Evolutionary conservation across 345 rosid species (phyloP).

Genomic region (Lenwebbia sp.): DNA sequence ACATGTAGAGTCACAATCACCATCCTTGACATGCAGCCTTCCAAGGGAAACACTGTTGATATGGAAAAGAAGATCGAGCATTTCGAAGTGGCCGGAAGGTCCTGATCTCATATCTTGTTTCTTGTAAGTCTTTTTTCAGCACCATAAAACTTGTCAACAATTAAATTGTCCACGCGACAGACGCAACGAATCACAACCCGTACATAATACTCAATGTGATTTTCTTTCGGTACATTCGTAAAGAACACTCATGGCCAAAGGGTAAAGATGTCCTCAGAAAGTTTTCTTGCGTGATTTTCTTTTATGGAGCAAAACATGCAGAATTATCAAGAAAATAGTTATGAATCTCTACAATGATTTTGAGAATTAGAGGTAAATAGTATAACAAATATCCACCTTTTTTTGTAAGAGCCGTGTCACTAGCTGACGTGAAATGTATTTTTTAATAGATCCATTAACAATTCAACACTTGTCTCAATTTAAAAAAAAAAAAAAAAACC

Average conservation of each 20-base stretch:
- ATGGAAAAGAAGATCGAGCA: constrained; percentile 59
- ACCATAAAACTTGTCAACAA: background rate
- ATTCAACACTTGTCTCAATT: background rate
- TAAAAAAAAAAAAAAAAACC: no score
- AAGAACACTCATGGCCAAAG: no score
- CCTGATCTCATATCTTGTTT: background rate
- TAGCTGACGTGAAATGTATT: background rate
- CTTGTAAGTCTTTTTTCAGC: background rate
- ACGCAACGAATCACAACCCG: no score
- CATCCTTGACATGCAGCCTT: constrained; percentile 20
- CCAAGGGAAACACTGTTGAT: constrained; percentile 27
- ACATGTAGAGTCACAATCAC: background rate
- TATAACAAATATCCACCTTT: no score
- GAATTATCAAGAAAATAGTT: no score
- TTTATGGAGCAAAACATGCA: no score
- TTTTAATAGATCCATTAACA: no score
- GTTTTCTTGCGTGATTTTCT: no score
- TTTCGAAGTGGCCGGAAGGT: constrained; percentile 63
- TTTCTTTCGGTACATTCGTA: no score
- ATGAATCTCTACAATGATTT: background rate
- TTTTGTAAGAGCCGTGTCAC: background rate
- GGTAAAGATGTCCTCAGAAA: no score
- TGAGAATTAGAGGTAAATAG: background rate
- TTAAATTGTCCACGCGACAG: no score
- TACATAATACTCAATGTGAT: no score